Base-by-base conservation (phyloP, 352 stramenopile species). In the Globisporangium okanoganense region DNA sequence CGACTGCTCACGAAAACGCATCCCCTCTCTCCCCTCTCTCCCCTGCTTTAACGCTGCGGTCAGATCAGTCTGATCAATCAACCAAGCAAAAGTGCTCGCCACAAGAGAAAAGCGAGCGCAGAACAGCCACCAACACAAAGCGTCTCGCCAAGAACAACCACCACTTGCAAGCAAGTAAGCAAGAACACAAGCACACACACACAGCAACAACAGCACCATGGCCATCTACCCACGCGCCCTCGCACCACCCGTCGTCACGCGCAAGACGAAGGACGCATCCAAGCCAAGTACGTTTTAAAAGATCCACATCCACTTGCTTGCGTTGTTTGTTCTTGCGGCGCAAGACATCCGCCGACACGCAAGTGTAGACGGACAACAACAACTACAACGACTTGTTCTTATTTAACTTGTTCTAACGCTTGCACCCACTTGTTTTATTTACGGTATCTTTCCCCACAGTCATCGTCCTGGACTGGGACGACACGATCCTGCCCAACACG, bases 401-500 rank as follows among this genome's bases (percentile, higher is more conserved):
- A 13, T 50, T 43, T n/a, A 43, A 43, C 13, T 14, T 43, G 36
- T n/a, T 43, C 36, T 43, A n/a, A 43, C 36, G 36, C 13, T 14
- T 43, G 13, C n/a, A n/a, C n/a, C n/a, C n/a, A n/a, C 36, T 40
- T 40, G 7, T 43, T 14, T 43, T n/a, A 18, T 24, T 36, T 20
- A 22, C 41, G 40, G 25, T 55, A 20, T 62, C 7, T 24, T 29
- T n/a, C n/a, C 25, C n/a, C 53, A 14, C 35, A 91, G 81, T 90
- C 20, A 76, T 94, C 25, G 72, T 94, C 16, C 64, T 94, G 20
- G 84, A 94, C 68, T 94, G 84, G 84, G 82, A 94, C 62, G 84
- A 92, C 72, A 94, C 84, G 33, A 50, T 94, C 10, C 66, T 92
- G 44, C 84, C 84, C 33, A 94, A 89, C 70, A 87, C 81, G 20